phyloP scores from a whole-genome alignment of 2,329 filamentous ascomycete genomes.

The Talaromyces sp. region DNA sequence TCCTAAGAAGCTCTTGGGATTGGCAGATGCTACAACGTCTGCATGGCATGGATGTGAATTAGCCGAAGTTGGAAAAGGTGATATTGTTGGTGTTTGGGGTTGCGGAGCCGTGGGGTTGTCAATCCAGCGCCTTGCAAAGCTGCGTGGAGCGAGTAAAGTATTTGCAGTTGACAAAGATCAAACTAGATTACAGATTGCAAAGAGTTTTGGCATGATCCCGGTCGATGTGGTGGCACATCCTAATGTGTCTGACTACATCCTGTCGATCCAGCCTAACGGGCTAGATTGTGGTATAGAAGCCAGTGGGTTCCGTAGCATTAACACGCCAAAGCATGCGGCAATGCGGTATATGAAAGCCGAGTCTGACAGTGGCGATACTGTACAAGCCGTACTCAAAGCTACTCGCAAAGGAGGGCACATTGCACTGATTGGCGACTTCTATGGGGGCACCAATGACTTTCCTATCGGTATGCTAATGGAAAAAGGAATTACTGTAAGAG shows the following conservation, averaged over 20 bases:
- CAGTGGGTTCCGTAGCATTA: constrained; percentile 28
- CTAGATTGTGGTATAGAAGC: constrained; percentile 32
- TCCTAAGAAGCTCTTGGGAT: constrained; percentile 30
- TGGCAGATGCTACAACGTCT: constrained; percentile 32
- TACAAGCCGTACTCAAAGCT: constrained; percentile 29
- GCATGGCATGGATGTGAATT: constrained; percentile 35
- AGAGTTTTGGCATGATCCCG: constrained; percentile 30
- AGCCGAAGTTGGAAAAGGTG: constrained; percentile 30
- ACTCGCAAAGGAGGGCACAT: constrained; percentile 31
- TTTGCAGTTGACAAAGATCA: constrained; percentile 35
- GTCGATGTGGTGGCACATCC: constrained; percentile 26
- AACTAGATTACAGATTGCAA: constrained; percentile 28
- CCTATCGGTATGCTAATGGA: constrained; percentile 34
- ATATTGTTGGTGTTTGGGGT: constrained; percentile 34
- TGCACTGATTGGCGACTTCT: constrained; percentile 31
- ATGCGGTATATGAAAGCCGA: constrained; percentile 27
- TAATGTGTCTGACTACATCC: constrained; percentile 30
- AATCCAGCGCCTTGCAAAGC: constrained; percentile 27
- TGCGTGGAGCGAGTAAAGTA: constrained; percentile 31
- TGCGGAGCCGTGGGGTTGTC: constrained; percentile 33
- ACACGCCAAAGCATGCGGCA: constrained; percentile 23
- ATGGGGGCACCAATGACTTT: constrained; percentile 28
- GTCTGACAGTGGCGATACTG: constrained; percentile 28
- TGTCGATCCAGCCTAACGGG: constrained; percentile 29
- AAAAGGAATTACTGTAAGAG: constrained; percentile 32